Evolutionary conservation across 768 basidiomycete species (phyloP).

Genomic region (Termitomyces sp.): DNA sequence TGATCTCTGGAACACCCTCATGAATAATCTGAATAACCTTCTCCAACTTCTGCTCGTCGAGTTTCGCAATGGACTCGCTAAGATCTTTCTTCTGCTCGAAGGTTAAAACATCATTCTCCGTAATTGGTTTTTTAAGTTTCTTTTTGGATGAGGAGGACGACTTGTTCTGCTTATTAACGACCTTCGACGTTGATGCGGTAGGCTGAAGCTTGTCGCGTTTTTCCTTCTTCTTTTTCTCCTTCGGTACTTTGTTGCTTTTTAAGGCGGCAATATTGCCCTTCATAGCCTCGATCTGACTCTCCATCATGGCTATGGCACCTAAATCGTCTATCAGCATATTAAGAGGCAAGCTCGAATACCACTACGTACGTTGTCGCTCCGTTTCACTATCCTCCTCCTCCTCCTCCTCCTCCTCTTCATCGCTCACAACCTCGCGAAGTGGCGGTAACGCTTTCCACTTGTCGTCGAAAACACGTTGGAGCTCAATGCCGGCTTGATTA

Average conservation of each 20-base stretch:
- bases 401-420: conserved; percentile 63
- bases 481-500: conserved; percentile 75
- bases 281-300: conserved; percentile 77
- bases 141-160: conserved; percentile 40
- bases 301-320: conserved; percentile 75
- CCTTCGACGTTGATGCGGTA: conserved; percentile 62
- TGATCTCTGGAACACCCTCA: conserved; percentile 87
- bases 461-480: conserved; percentile 87
- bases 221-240: conserved; percentile 71
- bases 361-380: conserved; percentile 60
- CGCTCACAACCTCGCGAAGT: conserved; percentile 45
- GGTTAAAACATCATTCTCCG: conserved; percentile 79
- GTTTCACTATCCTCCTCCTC: conserved; percentile 67
- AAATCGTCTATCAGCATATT: conserved; percentile 21
- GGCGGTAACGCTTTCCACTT: conserved; percentile 82
- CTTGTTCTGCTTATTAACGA: conserved; percentile 43
- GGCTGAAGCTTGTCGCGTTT: conserved; percentile 43
- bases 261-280: conserved; percentile 60
- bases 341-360: too few species aligned
- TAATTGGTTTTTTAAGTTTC: conserved; percentile 58
- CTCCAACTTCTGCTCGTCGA: conserved; percentile 81
- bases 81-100: conserved; percentile 99
- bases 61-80: conserved; percentile 85
- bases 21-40: conserved; percentile 94
- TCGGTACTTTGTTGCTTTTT: conserved; percentile 47